phyloP scores from a whole-genome alignment of 352 stramenopile species.

The Phytophthora citrophthora region DNA sequence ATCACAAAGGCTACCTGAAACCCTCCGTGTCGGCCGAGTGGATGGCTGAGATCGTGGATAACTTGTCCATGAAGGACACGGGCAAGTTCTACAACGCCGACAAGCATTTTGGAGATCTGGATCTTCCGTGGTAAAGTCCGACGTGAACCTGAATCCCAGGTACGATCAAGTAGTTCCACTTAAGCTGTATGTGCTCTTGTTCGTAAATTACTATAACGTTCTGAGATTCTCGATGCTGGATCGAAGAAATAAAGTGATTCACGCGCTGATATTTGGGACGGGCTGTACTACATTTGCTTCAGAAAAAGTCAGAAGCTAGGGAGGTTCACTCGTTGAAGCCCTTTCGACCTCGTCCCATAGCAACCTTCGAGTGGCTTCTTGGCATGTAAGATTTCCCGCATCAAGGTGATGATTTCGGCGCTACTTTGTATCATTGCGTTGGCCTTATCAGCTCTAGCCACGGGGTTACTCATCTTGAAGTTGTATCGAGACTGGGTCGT shows the following conservation, averaged over 20 bases:
- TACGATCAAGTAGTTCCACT: too few relatives aligned
- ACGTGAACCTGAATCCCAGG: too few relatives aligned
- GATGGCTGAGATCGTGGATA: constrained; percentile 33
- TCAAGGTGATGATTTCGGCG: constrained; percentile 34
- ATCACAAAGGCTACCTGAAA: constrained; percentile 22
- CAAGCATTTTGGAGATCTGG: constrained; percentile 6
- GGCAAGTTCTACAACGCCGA: constrained; percentile 42
- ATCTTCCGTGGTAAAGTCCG: constrained; percentile 36
- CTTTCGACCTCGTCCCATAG: background rate
- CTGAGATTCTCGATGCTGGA: background rate
- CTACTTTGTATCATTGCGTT: constrained; percentile 26
- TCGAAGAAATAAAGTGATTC: background rate
- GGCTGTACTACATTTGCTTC: too few relatives aligned
- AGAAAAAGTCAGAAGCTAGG: background rate
- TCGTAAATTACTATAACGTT: background rate
- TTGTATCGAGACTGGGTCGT: constrained; percentile 40
- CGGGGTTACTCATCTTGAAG: constrained; percentile 39
- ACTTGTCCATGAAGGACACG: constrained; percentile 27
- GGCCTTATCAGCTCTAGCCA: constrained; percentile 29
- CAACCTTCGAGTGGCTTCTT: background rate
- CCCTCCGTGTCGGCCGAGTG: constrained; percentile 24
- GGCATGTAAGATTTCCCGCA: constrained; percentile 11
- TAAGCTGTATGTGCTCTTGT: too few relatives aligned
- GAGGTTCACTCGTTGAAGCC: too few relatives aligned
- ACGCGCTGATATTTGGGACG: background rate